phyloP scores from a whole-genome alignment of 495 filamentous ascomycete species.

The Trichoderma erinaceum region DNA sequence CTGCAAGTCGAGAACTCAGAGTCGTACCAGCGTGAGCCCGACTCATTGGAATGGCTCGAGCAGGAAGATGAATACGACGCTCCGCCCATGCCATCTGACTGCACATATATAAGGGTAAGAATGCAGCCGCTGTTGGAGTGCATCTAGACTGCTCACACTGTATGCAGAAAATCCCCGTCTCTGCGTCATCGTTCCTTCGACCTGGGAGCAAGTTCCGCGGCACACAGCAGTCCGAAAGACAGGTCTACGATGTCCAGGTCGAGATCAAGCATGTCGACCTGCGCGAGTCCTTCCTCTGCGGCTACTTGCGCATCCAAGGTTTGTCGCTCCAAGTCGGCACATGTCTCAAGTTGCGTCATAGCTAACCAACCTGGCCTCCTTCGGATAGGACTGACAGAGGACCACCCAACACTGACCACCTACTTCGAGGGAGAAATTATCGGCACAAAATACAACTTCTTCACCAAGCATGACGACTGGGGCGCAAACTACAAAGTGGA shows the following conservation, averaged over 20 bases:
- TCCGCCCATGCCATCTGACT: slow-evolving; percentile 56
- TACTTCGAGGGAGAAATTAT: slow-evolving; percentile 99
- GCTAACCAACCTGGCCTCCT: slow-evolving; percentile 10
- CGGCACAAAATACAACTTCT: slow-evolving; percentile 87
- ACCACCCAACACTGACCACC: slow-evolving; percentile 92
- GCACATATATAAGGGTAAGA: slow-evolving; percentile 59
- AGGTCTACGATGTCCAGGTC: slow-evolving; percentile 90
- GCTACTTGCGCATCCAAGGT: slow-evolving; percentile 96
- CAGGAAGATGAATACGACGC: slow-evolving; percentile 23
- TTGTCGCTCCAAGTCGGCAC: slow-evolving; percentile 23
- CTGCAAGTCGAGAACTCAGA: neutral
- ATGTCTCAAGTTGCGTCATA: neutral
- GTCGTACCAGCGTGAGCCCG: neutral
- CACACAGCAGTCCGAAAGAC: slow-evolving; percentile 84
- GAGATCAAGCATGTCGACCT: slow-evolving; percentile 97
- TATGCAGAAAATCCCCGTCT: slow-evolving; percentile 51
- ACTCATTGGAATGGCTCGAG: slow-evolving; percentile 11
- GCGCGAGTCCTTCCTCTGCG: slow-evolving; percentile 89
- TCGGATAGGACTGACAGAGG: slow-evolving; percentile 76
- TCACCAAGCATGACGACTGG: slow-evolving; percentile 85
- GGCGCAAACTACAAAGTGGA: slow-evolving; percentile 90
- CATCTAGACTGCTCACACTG: slow-evolving; percentile 17
- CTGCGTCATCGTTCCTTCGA: slow-evolving; percentile 75
- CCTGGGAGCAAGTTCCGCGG: slow-evolving; percentile 85
- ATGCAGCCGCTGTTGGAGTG: neutral